Evolutionary conservation across 306 rosid species (phyloP), one percentile per base, ranked within the genome.

Genomic region (Pyrus betulifolia): DNA sequence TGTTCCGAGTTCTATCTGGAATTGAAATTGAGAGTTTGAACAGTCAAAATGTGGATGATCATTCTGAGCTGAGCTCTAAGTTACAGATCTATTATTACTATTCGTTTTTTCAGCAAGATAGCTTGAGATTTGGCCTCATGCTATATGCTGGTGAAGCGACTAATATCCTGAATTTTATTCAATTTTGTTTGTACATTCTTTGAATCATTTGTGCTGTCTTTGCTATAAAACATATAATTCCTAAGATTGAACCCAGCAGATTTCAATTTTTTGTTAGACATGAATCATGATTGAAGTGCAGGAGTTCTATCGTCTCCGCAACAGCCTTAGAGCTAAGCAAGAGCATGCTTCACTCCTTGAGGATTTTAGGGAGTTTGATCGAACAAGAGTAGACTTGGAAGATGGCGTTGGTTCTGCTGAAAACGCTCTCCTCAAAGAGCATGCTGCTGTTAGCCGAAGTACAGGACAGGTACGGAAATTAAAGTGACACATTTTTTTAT

Each of bases 281-380:
- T 82, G 79, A 79, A 83, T 92, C 77, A 44, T 82, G 79, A 79
- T 84, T 92, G 87, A 85, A 89, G 81, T 87, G 86, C 97, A 96
- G 99, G 99, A 96, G 79, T 96, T 96, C 86, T 85, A 88, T 86
- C 96, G 98, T 74, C 99, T 91, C 60, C 96, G 97, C 58, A 87
- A 96, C 70, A 85, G 96, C 85, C 96, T 89, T 49, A 79, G 82
- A 82, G 96, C 98, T 71, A 92, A 93, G 90, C 87, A 88, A 81
- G 98, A 96, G 57, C 99, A 91, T 52, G 98, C 99, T 82, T 96
- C 97, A 49, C 97, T 96, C 33, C 88, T 96, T 54, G 99, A 96
- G 21, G 98, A 93, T 86, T 96, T 96, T 78, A 96, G 90, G 82
- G 98, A 96, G 83, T 96, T 96, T 71, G 99, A 96, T 87, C 88